Evolutionary conservation across 768 basidiomycete species (phyloP).

Genomic region (Panaeolus cyanescens): DNA sequence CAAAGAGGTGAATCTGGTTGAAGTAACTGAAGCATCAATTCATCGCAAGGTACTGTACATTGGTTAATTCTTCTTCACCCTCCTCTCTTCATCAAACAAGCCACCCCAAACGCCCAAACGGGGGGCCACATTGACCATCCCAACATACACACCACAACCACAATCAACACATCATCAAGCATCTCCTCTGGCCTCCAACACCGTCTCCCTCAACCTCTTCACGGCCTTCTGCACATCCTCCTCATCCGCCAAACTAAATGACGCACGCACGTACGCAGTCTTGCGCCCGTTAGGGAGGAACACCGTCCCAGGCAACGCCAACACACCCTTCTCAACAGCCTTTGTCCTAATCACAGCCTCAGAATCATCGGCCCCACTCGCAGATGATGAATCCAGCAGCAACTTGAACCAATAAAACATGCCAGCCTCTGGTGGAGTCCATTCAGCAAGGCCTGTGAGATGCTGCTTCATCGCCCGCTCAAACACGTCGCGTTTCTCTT

Average conservation of each 20-base stretch:
- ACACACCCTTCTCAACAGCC: conserved; percentile 79
- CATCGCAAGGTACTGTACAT: not conserved
- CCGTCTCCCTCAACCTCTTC: conserved; percentile 49
- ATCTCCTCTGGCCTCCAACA: conserved; percentile 19
- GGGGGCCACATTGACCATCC: no score
- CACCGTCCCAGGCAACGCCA: conserved; percentile 86
- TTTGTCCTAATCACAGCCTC: conserved; percentile 69
- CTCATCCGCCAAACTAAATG: conserved; percentile 71
- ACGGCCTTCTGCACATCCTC: conserved; percentile 78
- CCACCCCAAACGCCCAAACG: no score
- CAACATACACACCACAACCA: not conserved
- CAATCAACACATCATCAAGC: not conserved
- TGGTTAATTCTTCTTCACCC: not conserved
- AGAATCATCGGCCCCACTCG: conserved; percentile 58
- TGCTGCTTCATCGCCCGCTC: conserved; percentile 74
- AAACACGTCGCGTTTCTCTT: conserved; percentile 74
- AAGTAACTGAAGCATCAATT: not conserved
- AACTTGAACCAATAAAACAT: conserved; percentile 82
- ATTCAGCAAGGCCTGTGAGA: conserved; percentile 76
- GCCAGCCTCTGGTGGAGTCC: conserved; percentile 71
- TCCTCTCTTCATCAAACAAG: not conserved
- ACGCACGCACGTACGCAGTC: conserved; percentile 77
- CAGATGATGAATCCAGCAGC: not conserved
- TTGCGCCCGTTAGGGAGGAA: conserved; percentile 75
- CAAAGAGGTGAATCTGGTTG: not conserved